Conservation (phyloP, 1,284 basidiomycete species). For the Ceraceosorus guamensis region DNA sequence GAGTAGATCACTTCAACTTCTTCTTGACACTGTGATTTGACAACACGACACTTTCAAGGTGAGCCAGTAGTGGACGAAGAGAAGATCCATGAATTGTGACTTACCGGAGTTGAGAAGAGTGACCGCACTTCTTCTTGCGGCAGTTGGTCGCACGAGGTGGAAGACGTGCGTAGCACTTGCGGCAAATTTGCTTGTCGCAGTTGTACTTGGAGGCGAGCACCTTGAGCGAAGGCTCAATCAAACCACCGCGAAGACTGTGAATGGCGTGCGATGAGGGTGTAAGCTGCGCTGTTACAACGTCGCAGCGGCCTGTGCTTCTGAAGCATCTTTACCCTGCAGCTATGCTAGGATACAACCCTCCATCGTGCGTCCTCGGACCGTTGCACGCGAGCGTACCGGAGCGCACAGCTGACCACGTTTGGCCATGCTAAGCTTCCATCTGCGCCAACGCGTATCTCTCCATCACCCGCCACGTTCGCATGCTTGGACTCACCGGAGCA, state of each 20-base stretch:
- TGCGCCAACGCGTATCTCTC: no score
- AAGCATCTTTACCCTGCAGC: no score
- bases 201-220: constrained; percentile 80
- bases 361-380: background rate
- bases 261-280: background rate
- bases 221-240: constrained; percentile 98
- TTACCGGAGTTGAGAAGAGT: constrained; percentile 44
- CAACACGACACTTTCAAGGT: background rate
- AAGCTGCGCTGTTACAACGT: background rate
- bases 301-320: no score
- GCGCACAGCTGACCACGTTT: background rate
- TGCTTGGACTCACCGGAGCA: constrained; percentile 59
- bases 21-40: constrained; percentile 67
- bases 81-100: background rate
- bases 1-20: constrained; percentile 74
- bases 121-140: constrained; percentile 60
- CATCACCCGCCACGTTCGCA: no score
- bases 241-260: constrained; percentile 84
- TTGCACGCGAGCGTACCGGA: background rate
- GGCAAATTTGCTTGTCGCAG: constrained; percentile 69
- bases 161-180: constrained; percentile 99
- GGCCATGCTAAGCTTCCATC: background rate
- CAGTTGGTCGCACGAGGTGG: constrained; percentile 99
- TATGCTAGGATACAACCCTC: background rate
- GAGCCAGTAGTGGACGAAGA: background rate